These are phyloP conservation scores for Pseudomassariella vexata DNA, from an alignment of 2,329 filamentous ascomycete species.

Conservation along the genomic window DNA sequence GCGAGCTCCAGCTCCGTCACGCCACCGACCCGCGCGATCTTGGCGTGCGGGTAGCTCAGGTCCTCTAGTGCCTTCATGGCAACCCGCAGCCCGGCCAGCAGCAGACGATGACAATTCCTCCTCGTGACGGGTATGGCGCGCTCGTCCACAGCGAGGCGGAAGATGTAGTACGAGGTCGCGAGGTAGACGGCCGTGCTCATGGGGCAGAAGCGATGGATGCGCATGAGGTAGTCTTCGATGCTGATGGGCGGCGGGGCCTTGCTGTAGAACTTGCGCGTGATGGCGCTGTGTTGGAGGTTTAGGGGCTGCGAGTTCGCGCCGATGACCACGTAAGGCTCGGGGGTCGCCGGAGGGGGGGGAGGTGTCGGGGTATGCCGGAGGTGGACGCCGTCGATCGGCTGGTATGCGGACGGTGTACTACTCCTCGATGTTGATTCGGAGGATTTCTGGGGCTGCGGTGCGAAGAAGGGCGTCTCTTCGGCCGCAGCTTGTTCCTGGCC, in stretches of 20 bases:
- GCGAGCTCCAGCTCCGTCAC: slow-evolving; percentile 78
- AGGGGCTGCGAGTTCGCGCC: slow-evolving; percentile 68
- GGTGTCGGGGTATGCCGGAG: slow-evolving; percentile 31
- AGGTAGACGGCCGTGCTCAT: slow-evolving; percentile 93
- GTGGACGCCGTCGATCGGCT: slow-evolving; percentile 49
- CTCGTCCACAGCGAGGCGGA: slow-evolving; percentile 72
- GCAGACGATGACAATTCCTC: slow-evolving; percentile 78
- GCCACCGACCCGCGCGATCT: slow-evolving; percentile 82
- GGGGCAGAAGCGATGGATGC: slow-evolving; percentile 85
- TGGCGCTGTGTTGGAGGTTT: slow-evolving; percentile 73
- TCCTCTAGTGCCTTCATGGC: slow-evolving; percentile 97
- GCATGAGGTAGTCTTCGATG: slow-evolving; percentile 76
- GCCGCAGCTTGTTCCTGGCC: slow-evolving; percentile 19
- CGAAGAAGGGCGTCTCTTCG: slow-evolving; percentile 7
- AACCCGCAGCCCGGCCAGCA: slow-evolving; percentile 78
- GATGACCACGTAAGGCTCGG: slow-evolving; percentile 53
- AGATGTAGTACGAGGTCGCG: slow-evolving; percentile 81
- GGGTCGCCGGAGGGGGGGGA: slow-evolving; percentile 20
- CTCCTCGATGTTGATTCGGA: slow-evolving; percentile 13
- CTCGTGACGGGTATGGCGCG: slow-evolving; percentile 73
- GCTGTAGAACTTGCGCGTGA: slow-evolving; percentile 89
- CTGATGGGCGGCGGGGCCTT: slow-evolving; percentile 79
- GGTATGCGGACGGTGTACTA: slow-evolving; percentile 12
- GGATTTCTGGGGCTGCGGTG: slow-evolving; percentile 18
- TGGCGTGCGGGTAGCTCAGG: slow-evolving; percentile 75